These are phyloP conservation scores for Pochonia chlamydosporia DNA, from an alignment of 2,329 filamentous ascomycete species.

Conservation along the genomic window DNA sequence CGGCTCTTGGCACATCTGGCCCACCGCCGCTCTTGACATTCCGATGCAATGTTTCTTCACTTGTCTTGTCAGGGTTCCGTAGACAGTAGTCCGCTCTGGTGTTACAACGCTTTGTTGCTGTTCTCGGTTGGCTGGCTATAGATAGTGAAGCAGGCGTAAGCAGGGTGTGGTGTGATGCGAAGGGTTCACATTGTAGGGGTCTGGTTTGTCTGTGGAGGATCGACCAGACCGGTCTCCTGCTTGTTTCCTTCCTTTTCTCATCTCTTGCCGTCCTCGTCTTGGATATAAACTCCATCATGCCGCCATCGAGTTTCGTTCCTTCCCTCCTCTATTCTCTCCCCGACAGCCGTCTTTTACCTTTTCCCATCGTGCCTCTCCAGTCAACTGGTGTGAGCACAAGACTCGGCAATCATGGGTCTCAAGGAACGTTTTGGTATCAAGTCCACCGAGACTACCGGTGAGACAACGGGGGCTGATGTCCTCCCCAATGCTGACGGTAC, in stretches of 20 bases:
- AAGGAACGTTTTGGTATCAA: conserved; percentile 14
- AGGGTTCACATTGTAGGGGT: too few species aligned
- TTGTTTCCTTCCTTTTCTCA: background rate
- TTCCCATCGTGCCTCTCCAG: background rate
- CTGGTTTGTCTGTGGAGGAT: background rate
- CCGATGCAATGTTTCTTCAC: background rate
- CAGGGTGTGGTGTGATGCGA: too few species aligned
- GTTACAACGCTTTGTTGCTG: background rate
- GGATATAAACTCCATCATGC: conserved; percentile 9
- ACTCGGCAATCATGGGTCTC: conserved; percentile 14
- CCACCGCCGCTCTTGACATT: background rate
- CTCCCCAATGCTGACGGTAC: conserved; percentile 12
- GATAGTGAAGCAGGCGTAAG: too few species aligned
- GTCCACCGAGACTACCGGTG: conserved; percentile 11
- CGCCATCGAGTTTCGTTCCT: background rate
- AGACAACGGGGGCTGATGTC: conserved; percentile 14
- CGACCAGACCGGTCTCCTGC: background rate
- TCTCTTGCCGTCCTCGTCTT: background rate
- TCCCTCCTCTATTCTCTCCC: background rate
- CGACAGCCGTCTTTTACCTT: background rate
- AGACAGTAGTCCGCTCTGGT: background rate
- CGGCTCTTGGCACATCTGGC: background rate
- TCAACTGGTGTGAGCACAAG: background rate
- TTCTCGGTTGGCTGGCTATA: background rate
- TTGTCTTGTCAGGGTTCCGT: too few species aligned